These are phyloP conservation scores for Ophiostoma montium DNA, from an alignment of 2,329 filamentous ascomycete genomes.

Conservation along the genomic window DNA sequence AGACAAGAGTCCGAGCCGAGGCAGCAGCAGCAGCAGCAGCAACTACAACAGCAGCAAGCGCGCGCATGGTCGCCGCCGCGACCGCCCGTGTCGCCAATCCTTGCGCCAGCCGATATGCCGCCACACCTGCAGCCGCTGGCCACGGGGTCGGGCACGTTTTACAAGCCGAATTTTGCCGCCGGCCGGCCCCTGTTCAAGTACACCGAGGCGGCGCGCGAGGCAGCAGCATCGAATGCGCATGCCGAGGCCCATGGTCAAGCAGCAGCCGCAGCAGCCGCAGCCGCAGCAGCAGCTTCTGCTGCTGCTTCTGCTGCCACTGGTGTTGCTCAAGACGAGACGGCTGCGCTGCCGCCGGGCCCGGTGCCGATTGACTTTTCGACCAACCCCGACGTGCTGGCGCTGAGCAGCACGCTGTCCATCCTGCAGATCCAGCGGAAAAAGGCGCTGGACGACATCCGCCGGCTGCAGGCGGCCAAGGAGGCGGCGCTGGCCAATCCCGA, in stretches of 20 bases:
- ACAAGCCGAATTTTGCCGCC: conserved; percentile 11
- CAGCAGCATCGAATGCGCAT: neutral
- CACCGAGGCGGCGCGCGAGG: conserved; percentile 7
- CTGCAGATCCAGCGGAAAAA: conserved; percentile 75
- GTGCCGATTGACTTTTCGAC: conserved; percentile 42
- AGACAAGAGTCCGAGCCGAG: neutral
- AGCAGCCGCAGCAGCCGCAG: neutral
- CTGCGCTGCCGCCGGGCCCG: conserved; percentile 29
- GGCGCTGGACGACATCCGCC: conserved; percentile 59
- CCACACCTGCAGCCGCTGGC: conserved; percentile 21
- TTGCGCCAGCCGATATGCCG: conserved; percentile 25
- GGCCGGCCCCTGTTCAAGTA: conserved; percentile 12
- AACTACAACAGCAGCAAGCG: conserved; percentile 5
- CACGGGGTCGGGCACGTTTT: conserved; percentile 16
- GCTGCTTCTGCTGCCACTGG: too few relatives aligned
- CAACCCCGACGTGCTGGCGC: conserved; percentile 77
- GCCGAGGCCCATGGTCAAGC: neutral
- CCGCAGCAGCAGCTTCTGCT: too few relatives aligned
- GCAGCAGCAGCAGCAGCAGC: conserved; percentile 5
- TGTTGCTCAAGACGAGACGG: neutral
- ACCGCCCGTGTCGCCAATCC: conserved; percentile 41
- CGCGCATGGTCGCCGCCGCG: conserved; percentile 31
- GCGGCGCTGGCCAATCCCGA: conserved; percentile 58
- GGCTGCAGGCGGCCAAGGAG: conserved; percentile 54
- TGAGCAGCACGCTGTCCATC: conserved; percentile 73